Percentiles rank a stretch among this genome's conserved stretches.
phyloP scores from a whole-genome alignment of 1,284 basidiomycete species.

The Pseudomicrostroma phylloplanum region DNA sequence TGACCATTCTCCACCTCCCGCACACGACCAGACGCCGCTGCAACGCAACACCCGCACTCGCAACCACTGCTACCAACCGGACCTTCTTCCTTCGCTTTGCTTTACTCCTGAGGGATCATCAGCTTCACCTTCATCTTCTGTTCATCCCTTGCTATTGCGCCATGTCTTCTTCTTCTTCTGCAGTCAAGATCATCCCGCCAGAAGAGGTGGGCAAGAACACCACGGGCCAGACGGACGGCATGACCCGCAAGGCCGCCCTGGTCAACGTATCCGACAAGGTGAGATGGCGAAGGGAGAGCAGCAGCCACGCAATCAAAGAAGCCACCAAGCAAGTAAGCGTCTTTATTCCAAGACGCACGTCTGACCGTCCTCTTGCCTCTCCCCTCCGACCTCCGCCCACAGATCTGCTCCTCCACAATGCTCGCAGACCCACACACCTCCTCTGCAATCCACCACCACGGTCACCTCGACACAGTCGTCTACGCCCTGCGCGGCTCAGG shows the following conservation, averaged over 20 bases:
- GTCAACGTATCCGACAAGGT: constrained; percentile 12
- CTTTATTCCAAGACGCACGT: too few relatives aligned
- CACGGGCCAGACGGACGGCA: constrained; percentile 13
- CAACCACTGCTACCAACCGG: too few relatives aligned
- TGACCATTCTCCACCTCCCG: too few relatives aligned
- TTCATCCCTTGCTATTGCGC: background rate
- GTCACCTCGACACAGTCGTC: constrained; percentile 12
- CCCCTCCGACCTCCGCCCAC: background rate
- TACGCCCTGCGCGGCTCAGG: constrained; percentile 11
- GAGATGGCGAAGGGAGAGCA: background rate
- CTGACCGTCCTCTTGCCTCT: constrained; percentile 2
- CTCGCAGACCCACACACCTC: constrained; percentile 13
- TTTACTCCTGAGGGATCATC: too few relatives aligned
- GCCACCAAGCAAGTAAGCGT: too few relatives aligned
- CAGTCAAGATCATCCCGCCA: constrained; percentile 8
- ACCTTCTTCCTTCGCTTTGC: too few relatives aligned
- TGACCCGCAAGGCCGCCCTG: constrained; percentile 13
- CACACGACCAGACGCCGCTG: too few relatives aligned
- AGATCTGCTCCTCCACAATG: constrained; percentile 11
- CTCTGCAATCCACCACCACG: constrained; percentile 14
- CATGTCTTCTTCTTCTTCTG: constrained; percentile 1
- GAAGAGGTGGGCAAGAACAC: constrained; percentile 11
- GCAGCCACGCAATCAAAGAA: background rate
- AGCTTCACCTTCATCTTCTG: too few relatives aligned
- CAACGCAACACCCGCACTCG: too few relatives aligned